These are phyloP conservation scores for Pulicaria dysenterica DNA, from an alignment of 129 eudicot genomes.

Conservation along the genomic window DNA sequence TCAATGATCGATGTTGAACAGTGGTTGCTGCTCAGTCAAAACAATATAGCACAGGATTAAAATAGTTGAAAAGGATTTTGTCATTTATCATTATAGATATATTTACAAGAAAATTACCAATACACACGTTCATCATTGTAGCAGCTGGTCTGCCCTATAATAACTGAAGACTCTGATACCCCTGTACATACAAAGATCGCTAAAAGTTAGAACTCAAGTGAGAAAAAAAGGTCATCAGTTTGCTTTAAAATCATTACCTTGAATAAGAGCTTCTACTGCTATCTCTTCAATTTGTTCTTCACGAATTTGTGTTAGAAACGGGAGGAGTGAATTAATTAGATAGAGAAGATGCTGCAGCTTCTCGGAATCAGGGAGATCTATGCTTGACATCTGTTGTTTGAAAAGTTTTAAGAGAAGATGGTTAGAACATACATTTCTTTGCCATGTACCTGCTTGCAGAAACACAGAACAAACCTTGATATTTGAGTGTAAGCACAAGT, in stretches of 20 bases:
- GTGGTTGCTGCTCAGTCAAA: slow-evolving; percentile 56
- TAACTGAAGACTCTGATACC: slow-evolving; percentile 41
- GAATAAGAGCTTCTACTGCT: slow-evolving; percentile 47
- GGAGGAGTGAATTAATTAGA: slow-evolving; percentile 42
- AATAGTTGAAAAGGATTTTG: slow-evolving; percentile 2
- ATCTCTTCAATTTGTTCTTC: slow-evolving; percentile 76
- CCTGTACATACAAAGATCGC: slow-evolving; percentile 41
- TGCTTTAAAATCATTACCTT: slow-evolving; percentile 44
- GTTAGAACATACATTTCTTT: slow-evolving; percentile 12
- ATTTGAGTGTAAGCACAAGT: slow-evolving; percentile 39
- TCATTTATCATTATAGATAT: neutral
- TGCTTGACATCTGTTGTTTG: slow-evolving; percentile 47
- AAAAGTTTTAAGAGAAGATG: slow-evolving; percentile 16
- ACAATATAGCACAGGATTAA: slow-evolving; percentile 14
- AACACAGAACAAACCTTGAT: slow-evolving; percentile 27
- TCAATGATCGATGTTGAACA: slow-evolving; percentile 92
- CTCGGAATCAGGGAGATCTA: slow-evolving; percentile 47
- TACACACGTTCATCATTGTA: slow-evolving; percentile 74
- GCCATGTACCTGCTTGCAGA: slow-evolving; percentile 8
- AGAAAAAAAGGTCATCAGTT: neutral
- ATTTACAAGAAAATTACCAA: slow-evolving; percentile 52
- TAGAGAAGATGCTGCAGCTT: slow-evolving; percentile 66
- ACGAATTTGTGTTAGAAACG: slow-evolving; percentile 51
- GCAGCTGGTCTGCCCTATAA: slow-evolving; percentile 44
- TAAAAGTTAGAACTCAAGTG: neutral